Percentiles rank a stretch among this genome's conserved stretches.
Evolutionary conservation across 257 asterid genomes (phyloP).

Genomic region (Solanum chiquidenum): DNA sequence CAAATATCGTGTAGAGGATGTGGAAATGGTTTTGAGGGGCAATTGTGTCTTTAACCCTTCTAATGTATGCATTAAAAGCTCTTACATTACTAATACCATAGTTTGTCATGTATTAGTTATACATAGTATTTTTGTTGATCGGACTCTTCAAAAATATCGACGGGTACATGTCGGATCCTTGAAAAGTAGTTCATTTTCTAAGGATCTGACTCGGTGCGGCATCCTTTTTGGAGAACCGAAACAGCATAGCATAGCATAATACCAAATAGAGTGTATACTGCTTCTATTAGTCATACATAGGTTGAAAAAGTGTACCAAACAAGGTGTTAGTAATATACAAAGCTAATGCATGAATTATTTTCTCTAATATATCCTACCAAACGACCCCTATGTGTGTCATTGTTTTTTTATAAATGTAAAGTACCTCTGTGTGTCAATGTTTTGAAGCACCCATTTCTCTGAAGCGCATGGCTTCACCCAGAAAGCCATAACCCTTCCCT

Average conservation of each 20-base stretch:
- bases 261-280: not conserved
- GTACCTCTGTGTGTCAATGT: not conserved
- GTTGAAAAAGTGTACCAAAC: not conserved
- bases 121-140: not conserved
- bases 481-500: not conserved
- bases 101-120: not conserved
- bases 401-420: not conserved
- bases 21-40: not conserved
- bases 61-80: not conserved
- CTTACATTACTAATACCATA: not conserved
- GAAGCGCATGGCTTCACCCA: not conserved
- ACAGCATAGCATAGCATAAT: not conserved
- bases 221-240: not conserved
- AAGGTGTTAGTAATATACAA: not conserved
- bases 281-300: not conserved
- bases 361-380: not conserved
- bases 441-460: not conserved
- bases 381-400: not conserved
- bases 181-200: not conserved
- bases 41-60: not conserved
- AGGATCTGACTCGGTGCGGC: not conserved
- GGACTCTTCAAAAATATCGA: not conserved
- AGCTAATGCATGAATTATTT: not conserved
- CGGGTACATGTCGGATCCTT: not conserved
- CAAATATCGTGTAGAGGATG: not conserved